phyloP scores from a whole-genome alignment of 2,329 filamentous ascomycete species.

The Paraphoma chrysanthemicola region DNA sequence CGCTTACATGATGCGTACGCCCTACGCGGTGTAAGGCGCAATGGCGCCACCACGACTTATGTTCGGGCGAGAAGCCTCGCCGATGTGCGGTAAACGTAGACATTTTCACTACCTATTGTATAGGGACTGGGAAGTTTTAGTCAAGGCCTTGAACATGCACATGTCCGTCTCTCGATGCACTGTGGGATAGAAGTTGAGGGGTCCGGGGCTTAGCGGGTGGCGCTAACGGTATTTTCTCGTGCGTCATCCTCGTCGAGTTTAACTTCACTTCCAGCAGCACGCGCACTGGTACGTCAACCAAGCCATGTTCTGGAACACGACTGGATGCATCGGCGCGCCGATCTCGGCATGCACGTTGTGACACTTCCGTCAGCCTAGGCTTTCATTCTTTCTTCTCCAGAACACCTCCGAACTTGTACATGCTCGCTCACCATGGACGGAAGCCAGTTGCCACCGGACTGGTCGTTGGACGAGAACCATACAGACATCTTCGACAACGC shows the following conservation, averaged over 20 bases:
- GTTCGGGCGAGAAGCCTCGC: too few relatives aligned
- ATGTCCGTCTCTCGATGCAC: neutral
- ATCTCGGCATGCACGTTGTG: neutral
- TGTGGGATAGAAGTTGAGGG: neutral
- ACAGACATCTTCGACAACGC: neutral
- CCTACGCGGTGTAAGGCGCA: neutral
- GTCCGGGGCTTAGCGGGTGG: neutral
- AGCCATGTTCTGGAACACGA: neutral
- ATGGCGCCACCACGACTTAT: neutral
- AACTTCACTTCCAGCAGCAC: neutral
- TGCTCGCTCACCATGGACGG: neutral
- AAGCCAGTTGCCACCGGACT: neutral
- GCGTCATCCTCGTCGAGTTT: neutral
- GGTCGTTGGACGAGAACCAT: neutral
- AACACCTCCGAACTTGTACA: neutral
- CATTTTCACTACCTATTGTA: too few relatives aligned
- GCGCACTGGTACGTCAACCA: neutral
- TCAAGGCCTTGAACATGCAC: neutral
- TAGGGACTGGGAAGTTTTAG: too few relatives aligned
- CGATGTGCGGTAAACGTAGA: too few relatives aligned
- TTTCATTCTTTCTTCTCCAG: neutral
- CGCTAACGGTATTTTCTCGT: neutral
- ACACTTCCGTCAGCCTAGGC: neutral
- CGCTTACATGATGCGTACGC: neutral
- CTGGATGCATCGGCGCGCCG: neutral